Evolutionary conservation across 257 asterid genomes (phyloP), one percentile per base, ranked within the genome.

Genomic region (Ballota nigra): DNA sequence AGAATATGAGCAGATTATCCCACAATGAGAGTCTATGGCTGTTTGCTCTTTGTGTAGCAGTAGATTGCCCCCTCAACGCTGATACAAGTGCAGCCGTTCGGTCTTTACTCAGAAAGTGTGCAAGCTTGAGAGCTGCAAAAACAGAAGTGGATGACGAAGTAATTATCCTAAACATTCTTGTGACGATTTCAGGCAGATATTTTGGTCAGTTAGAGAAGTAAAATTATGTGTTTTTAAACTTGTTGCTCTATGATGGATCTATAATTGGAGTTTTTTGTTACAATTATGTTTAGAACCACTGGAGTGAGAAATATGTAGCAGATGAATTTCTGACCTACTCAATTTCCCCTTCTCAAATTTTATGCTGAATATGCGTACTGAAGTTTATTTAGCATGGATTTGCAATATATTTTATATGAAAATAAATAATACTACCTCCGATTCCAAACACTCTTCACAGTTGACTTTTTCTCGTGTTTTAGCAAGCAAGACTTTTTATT

Each of bases 1-100:
- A 84, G 88, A 79, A 72, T 26, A 56, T 64, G 82, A 81, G 76
- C 78, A 64, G 33, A 1, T n/a, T 89, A 22, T 33, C 88, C 28
- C 73, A 75, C 72, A 68, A 81, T 24, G 95, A 83, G 36, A 75
- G 89, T 79, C 66, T 83, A 28, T 94, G 99, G 99, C 52, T 94
- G 74, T 94, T 89, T 77, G 90, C 90, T 33, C 81, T 94, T 28
- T 94, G 97, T 60, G 95, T 78, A 2, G 89, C 91, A 2, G 87
- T 91, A 71, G 97, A 94, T 72, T 63, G 82, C 62, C 99, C 99
- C 11, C 87, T 91, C 28, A 85, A 83, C 72, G 92, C 90, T 0
- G 96, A 88, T 55, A 82, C 97, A n/a, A 73, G 83, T 66, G 97
- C 99, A 11, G 83, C 97, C 38, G 83, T 94, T 58, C 80, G 99